Base-by-base conservation (phyloP, 2,329 filamentous ascomycete genomes). In the Elsinoe arachidis region DNA sequence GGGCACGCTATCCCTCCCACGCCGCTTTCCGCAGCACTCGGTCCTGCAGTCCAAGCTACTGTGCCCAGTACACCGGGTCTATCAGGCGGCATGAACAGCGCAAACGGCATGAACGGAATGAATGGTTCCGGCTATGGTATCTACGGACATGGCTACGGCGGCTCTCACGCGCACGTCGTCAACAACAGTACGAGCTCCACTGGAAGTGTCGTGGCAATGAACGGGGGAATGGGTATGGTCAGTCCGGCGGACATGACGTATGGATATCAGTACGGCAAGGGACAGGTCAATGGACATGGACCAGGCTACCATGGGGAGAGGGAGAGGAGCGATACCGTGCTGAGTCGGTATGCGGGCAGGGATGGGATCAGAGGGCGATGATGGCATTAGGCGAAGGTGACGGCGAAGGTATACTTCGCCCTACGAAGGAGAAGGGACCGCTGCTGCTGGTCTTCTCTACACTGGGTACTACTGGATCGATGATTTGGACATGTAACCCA, bases 21-120 rank as follows among this genome's bases (percentile, higher is more conserved):
- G 1, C 91, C 92, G 6, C 80, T 96, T 61, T 93, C 88, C 64
- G 91, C 90, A 14, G 91, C 91, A 1, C 78, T 96, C 4, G 92
- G 91, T 0, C 90, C 91, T 5, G 91, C 91, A 17, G 88, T 90
- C 56, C 90, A 95, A 71, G 90, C 91, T 1, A 96, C 90, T 0
- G 85, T 96, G 10, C 87, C 89, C 3, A 88, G 81, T 2, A 88
- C 83, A 0, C 83, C 61, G 15, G 60, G 59, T 35, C 23, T 60
- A 15, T 35, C 33, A 5, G 33, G 35, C 17, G 49, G 49, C 38
- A 38, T 26, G 54, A 46, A 21, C 47, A 39, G 38, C 1, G 14
- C 35, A n/a, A 15, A 44, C n/a, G 51, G 51, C 9, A 54, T 30
- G 11, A 35, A 58, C 49, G 41, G 33, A 23, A 23, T 39, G 39